phyloP scores from a whole-genome alignment of 768 basidiomycete species.

The Trametes cingulata region DNA sequence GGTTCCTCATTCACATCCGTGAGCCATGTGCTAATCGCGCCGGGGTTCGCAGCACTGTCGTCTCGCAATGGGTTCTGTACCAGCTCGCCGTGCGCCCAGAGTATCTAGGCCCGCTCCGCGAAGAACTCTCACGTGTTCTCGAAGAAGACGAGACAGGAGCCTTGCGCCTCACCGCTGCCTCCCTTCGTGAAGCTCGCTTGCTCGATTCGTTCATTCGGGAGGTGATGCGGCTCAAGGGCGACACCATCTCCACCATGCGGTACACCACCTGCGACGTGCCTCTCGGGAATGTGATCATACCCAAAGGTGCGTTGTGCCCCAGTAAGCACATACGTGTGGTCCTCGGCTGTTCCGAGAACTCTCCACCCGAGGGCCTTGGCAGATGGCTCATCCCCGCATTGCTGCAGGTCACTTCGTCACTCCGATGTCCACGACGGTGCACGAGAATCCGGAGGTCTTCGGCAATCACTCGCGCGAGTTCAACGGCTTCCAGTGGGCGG shows the following conservation, averaged over 20 bases:
- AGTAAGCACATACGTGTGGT: too few species aligned
- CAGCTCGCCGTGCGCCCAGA: slow-evolving; percentile 34
- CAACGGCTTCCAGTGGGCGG: slow-evolving; percentile 34
- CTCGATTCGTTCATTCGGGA: slow-evolving; percentile 40
- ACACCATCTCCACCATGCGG: slow-evolving; percentile 34
- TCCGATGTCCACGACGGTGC: slow-evolving; percentile 33
- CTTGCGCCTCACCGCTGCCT: slow-evolving; percentile 29
- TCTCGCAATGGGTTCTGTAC: slow-evolving; percentile 38
- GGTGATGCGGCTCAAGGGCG: slow-evolving; percentile 40
- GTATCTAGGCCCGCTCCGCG: slow-evolving; percentile 31
- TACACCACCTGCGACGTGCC: slow-evolving; percentile 31
- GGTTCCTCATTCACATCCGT: slow-evolving; percentile 1
- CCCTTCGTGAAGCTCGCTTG: slow-evolving; percentile 30
- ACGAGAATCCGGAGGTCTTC: slow-evolving; percentile 29
- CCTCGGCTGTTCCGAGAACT: too few species aligned
- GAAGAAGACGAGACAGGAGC: slow-evolving; percentile 28
- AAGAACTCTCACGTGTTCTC: slow-evolving; percentile 30
- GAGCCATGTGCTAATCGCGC: not conserved
- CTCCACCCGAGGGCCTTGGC: not conserved
- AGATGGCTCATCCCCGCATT: not conserved
- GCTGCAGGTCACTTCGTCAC: slow-evolving; percentile 31
- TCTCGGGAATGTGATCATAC: slow-evolving; percentile 32
- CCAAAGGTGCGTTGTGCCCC: slow-evolving; percentile 28
- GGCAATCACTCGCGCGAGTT: slow-evolving; percentile 31
- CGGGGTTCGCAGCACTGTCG: slow-evolving; percentile 28